A percentile compares a stretch with the other conserved stretches of the same genome.
phyloP scores from a whole-genome alignment of 371 early-diverging fungal species.

The Rhizoclosmatium hyalinum region DNA sequence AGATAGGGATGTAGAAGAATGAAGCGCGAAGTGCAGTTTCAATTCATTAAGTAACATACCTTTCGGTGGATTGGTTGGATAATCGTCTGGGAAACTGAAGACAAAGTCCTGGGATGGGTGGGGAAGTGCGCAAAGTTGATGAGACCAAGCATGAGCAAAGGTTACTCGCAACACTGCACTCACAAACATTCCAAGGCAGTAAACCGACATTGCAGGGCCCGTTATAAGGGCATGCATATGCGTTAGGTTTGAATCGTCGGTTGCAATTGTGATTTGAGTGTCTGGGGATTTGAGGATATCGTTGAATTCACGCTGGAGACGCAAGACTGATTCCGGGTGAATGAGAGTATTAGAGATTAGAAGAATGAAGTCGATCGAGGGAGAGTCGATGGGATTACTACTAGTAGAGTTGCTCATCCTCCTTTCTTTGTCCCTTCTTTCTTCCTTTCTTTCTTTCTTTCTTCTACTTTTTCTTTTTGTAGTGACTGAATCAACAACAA shows the following conservation, averaged over 20 bases:
- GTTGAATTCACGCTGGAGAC: constrained; percentile 43
- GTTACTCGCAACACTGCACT: constrained; percentile 3
- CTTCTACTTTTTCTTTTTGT: too few relatives aligned
- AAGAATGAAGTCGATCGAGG: too few relatives aligned
- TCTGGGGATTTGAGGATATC: constrained; percentile 52
- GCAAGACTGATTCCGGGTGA: constrained; percentile 24
- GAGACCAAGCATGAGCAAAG: neutral
- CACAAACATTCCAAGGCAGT: constrained; percentile 51
- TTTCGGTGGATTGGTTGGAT: constrained; percentile 63
- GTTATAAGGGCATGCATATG: constrained; percentile 64
- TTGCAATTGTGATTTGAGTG: constrained; percentile 47
- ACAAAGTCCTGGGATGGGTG: constrained; percentile 51
- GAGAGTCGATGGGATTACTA: neutral
- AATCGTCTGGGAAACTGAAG: constrained; percentile 58
- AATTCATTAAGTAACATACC: constrained; percentile 29
- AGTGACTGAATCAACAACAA: too few relatives aligned
- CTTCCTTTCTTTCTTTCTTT: too few relatives aligned
- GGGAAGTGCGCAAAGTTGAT: neutral
- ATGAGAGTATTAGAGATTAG: too few relatives aligned
- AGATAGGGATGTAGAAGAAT: neutral
- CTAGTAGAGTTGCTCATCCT: neutral
- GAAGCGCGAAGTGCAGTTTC: neutral
- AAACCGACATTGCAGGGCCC: constrained; percentile 62
- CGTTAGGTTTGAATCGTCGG: constrained; percentile 58
- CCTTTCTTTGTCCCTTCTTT: neutral